These are phyloP conservation scores for Penicillium sp. DNA, from an alignment of 2,329 filamentous ascomycete genomes.

Conservation along the genomic window DNA sequence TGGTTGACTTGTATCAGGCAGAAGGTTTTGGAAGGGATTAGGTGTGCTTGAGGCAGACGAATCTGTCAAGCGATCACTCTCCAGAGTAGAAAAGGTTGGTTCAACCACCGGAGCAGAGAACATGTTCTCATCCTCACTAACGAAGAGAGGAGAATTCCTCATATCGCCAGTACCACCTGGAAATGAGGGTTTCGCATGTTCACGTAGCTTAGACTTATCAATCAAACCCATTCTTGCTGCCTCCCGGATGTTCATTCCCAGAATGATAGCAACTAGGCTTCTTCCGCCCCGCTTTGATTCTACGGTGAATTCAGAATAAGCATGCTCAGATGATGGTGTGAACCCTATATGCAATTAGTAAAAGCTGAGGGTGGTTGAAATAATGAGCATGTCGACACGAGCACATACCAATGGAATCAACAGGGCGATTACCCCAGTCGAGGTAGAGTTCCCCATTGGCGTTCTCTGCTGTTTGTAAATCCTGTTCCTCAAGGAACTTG, in stretches of 20 bases:
- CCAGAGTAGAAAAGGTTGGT: slow-evolving; percentile 6
- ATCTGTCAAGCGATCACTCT: neutral
- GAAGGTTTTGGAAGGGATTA: slow-evolving; percentile 7
- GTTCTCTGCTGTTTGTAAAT: slow-evolving; percentile 51
- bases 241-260: slow-evolving; percentile 54
- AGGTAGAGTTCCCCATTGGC: slow-evolving; percentile 51
- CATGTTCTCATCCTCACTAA: slow-evolving; percentile 38
- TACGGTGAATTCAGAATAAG: slow-evolving; percentile 55
- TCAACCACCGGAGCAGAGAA: slow-evolving; percentile 24
- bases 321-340: slow-evolving; percentile 49
- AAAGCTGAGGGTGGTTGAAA: neutral
- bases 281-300: slow-evolving; percentile 59
- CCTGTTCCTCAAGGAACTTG: slow-evolving; percentile 55
- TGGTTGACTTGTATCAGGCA: neutral
- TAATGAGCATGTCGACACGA: neutral
- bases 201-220: slow-evolving; percentile 39
- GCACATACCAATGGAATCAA: slow-evolving; percentile 49
- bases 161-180: slow-evolving; percentile 29
- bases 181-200: slow-evolving; percentile 22
- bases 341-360: slow-evolving; percentile 32
- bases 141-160: slow-evolving; percentile 38
- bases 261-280: slow-evolving; percentile 57
- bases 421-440: slow-evolving; percentile 47
- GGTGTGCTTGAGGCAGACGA: neutral
- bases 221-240: slow-evolving; percentile 53